Conservation (phyloP, 768 basidiomycete genomes). For the Serpula lacrymans region DNA sequence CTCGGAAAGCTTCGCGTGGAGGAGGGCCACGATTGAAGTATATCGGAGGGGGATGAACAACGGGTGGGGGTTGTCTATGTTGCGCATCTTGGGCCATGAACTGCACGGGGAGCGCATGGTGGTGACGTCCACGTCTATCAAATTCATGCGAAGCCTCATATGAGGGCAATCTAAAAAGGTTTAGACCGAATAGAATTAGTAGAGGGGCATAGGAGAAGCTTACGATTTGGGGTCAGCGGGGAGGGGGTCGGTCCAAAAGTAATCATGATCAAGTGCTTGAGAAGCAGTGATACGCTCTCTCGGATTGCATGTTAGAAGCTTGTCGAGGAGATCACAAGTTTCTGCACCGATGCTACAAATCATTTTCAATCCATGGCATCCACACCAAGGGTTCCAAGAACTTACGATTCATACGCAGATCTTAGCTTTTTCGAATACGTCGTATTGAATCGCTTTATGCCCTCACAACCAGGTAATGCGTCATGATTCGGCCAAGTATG, state of each 20-base stretch:
- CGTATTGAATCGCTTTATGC: constrained; percentile 59
- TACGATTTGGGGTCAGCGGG: constrained; percentile 84
- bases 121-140: constrained; percentile 66
- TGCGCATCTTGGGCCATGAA: constrained; percentile 19
- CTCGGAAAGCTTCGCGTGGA: constrained; percentile 31
- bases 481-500: constrained; percentile 80
- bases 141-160: constrained; percentile 86
- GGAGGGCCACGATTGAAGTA: constrained; percentile 35
- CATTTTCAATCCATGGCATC: constrained; percentile 4
- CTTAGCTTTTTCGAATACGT: constrained; percentile 53
- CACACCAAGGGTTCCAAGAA: constrained; percentile 12
- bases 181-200: background rate
- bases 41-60: constrained; percentile 21
- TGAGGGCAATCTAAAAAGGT: constrained; percentile 52
- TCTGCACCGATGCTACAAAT: constrained; percentile 59
- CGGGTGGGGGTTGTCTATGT: constrained; percentile 15
- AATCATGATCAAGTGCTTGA: constrained; percentile 87
- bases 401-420: constrained; percentile 57
- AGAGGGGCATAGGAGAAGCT: constrained; percentile 18
- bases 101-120: constrained; percentile 24
- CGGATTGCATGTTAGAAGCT: constrained; percentile 81
- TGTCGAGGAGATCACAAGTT: constrained; percentile 80
- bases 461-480: constrained; percentile 73
- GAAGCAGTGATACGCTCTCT: constrained; percentile 78
- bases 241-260: constrained; percentile 90